Evolutionary conservation across 208 protist species (phyloP).

Genomic region (Vickermania spadyakhi): DNA sequence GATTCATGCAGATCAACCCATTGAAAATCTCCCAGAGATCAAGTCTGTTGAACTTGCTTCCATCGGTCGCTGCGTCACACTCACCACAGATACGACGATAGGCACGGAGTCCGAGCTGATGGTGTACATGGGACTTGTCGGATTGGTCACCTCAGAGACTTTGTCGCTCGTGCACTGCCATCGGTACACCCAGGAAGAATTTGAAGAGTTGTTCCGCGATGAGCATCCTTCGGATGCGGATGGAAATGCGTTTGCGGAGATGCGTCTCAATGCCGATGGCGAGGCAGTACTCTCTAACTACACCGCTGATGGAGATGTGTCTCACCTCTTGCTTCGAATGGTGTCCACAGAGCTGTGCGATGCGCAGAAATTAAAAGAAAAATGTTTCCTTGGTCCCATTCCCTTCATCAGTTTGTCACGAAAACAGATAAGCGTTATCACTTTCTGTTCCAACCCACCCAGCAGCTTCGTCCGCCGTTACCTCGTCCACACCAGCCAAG

Average conservation of each 20-base stretch:
- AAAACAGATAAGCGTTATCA: neutral
- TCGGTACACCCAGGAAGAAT: constrained; percentile 1
- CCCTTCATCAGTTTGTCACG: neutral
- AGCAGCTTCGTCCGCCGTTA: constrained; percentile 76
- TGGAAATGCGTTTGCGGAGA: neutral
- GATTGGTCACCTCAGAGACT: neutral
- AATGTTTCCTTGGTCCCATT: neutral
- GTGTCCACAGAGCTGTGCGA: neutral
- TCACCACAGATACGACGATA: neutral
- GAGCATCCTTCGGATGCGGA: neutral
- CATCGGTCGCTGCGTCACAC: neutral
- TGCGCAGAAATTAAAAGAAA: neutral
- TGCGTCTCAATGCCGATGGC: neutral
- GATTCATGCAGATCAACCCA: neutral
- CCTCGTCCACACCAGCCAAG: constrained; percentile 63
- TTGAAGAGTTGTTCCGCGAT: neutral
- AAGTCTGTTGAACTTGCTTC: neutral
- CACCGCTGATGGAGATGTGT: neutral
- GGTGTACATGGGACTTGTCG: neutral
- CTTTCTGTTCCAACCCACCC: neutral
- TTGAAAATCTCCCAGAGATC: neutral
- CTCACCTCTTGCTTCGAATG: neutral
- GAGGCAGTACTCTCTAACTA: neutral
- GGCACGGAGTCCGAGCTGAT: neutral
- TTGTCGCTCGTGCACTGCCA: neutral